Evolutionary conservation across 2,329 filamentous ascomycete genomes (phyloP).

Genomic region (Cladophialophora chaetospira): DNA sequence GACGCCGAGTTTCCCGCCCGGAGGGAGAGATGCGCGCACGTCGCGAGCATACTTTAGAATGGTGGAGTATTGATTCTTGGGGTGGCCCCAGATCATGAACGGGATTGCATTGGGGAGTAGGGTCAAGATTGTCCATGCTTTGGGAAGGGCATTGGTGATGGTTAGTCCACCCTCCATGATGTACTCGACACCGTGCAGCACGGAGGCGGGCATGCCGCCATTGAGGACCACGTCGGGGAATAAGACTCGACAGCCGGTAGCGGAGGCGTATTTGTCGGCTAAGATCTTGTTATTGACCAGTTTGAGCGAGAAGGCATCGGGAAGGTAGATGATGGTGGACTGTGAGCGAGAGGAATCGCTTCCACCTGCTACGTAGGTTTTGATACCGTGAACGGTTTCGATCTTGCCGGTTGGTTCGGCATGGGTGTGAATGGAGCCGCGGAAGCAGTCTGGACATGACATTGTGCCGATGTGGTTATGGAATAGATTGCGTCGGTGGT

Average conservation of each 20-base stretch:
- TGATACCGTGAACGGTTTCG: conserved; percentile 52
- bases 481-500: too few species aligned
- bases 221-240: conserved; percentile 35
- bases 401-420: conserved; percentile 49
- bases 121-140: conserved; percentile 7
- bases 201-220: conserved; percentile 26
- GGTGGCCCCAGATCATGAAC: conserved; percentile 33
- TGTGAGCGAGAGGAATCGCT: conserved; percentile 32
- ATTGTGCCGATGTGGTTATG: background rate
- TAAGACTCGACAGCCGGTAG: conserved; percentile 34
- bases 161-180: conserved; percentile 6
- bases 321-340: conserved; percentile 54
- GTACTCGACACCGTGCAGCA: conserved; percentile 27
- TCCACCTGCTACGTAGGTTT: conserved; percentile 51
- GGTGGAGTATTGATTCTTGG: conserved; percentile 35
- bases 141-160: conserved; percentile 12
- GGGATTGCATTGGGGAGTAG: conserved; percentile 18
- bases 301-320: conserved; percentile 59
- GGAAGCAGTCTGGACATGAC: conserved; percentile 38
- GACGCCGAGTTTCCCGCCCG: conserved; percentile 48
- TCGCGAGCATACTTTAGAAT: conserved; percentile 40
- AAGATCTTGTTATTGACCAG: conserved; percentile 57
- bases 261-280: conserved; percentile 55
- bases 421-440: conserved; percentile 47
- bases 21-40: conserved; percentile 35